Base-by-base conservation (phyloP, 148 eudicot species). In the Vaccinium vitisidaea region DNA sequence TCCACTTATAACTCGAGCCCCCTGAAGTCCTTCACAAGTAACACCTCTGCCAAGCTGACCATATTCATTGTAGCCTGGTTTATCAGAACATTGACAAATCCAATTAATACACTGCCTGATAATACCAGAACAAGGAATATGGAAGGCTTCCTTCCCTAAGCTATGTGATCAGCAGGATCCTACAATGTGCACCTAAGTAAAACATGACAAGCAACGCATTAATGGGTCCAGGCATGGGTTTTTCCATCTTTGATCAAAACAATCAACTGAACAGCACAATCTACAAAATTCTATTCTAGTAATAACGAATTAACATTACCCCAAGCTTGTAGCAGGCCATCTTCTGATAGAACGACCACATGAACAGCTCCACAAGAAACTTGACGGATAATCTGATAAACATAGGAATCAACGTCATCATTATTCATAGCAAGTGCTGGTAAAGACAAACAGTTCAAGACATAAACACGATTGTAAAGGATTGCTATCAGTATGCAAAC, bases 11-110 rank as follows among this genome's bases (percentile, higher is more conserved):
- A 97, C 84, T 86, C 92, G 95, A 85, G 99, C 95, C 80, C 95
- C 95, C 86, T 97, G 99, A 85, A 95, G 91, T 84, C 99, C 99
- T 88, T 95, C 98, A 88, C 93, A 91, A 75, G 98, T 94, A 86
- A 94, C 80, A 69, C 99, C 99, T 90, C 96, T 92, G 75, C 99
- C 99, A 88, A 97, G 99, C 89, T 97, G 99, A 89, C 98, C 98
- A 87, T 81, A 91, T 88, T 97, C 99, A 84, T 97, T 97, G 88
- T 97, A 97, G 89, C 99, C 99, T 97, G 94, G 75, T 91, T 86
- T 89, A 84, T 82, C 86, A 89, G 50, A 89, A 80, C 82, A 85
- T 84, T 67, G 86, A 85, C 59, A 39, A 55, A 79, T 75, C 50
- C 82, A 69, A 83, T 89, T 83, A 87, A 80, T 79, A 81, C 32